Evolutionary conservation across 2,329 filamentous ascomycete species (phyloP), one percentile per base, ranked within the genome.

Genomic region (Ascochyta lentis): DNA sequence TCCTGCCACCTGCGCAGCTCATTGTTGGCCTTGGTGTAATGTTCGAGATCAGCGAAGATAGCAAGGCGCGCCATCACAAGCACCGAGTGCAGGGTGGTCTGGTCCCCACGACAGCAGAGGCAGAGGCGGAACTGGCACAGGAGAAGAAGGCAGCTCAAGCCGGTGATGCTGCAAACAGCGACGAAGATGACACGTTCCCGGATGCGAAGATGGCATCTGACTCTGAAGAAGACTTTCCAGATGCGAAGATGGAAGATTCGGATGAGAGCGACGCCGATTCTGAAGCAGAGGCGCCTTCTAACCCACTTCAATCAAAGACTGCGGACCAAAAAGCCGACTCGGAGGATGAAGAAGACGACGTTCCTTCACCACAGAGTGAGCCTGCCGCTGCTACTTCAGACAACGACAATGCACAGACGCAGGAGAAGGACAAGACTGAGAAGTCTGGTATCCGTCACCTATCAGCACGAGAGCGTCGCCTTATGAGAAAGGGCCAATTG

Each of bases 1-100:
- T 90, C 65, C 76, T 99, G 33, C 91, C 94, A 0, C 94, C 95
- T 1, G 89, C 92, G 6, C 92, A 94, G 68, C 81, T 98, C 26
- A 80, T 97, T 1, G 84, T 99, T 29, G 95, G 95, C 0, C 91
- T 98, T 70, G 93, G 88, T 1, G 83, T 96, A 40, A 83, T 96
- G 76, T 99, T 96, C 76, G 89, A 87, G 67, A 89, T 98, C 48
- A 96, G 91, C 67, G 90, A 96, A 52, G 90, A 93, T 67, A 96
- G 92, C 76, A 90, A 92, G 72, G 84, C 82, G 4, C 89, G 86
- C 54, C 93, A 97, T 74, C 82, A 87, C 38, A 94, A 91, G 72
- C 89, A 96, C 72, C 83, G 88, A 50, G 62, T 88, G 31, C 78
- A 81, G n/a, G 78, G 81, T 48, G 63, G 64, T 51, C 59, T 56